A percentile compares a stretch with the other conserved stretches of the same genome.
Conservation (phyloP, 148 eudicot genomes). For the Spergularia marina region DNA sequence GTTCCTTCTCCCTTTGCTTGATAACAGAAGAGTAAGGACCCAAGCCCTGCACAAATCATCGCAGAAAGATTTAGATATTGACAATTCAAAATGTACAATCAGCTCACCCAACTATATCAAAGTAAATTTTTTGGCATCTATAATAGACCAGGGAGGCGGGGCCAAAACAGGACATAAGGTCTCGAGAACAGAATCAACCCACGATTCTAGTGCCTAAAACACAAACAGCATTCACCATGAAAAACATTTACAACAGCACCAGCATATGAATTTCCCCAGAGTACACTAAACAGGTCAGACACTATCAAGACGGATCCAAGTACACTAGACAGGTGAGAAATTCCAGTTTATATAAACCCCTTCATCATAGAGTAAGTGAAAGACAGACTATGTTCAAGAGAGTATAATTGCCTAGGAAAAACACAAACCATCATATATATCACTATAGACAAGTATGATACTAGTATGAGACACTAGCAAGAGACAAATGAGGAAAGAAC, state of each 20-base stretch:
- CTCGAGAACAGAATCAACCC: neutral
- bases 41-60: constrained; percentile 55
- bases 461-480: too few species aligned
- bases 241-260: neutral
- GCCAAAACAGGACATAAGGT: neutral
- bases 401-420: too few species aligned
- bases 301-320: too few species aligned
- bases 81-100: neutral
- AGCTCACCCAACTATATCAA: neutral
- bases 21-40: constrained; percentile 83
- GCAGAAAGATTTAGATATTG: neutral
- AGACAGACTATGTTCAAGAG: too few species aligned
- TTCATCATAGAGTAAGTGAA: too few species aligned
- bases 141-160: neutral
- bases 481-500: too few species aligned
- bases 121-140: neutral
- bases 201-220: neutral
- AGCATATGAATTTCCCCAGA: too few species aligned
- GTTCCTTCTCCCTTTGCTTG: constrained; percentile 76
- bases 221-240: neutral
- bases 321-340: too few species aligned
- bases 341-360: too few species aligned
- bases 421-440: too few species aligned
- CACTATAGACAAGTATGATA: too few species aligned
- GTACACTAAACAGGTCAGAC: too few species aligned